Evolutionary conservation across 1,284 basidiomycete species (phyloP).

Genomic region (Puccinia horiana): DNA sequence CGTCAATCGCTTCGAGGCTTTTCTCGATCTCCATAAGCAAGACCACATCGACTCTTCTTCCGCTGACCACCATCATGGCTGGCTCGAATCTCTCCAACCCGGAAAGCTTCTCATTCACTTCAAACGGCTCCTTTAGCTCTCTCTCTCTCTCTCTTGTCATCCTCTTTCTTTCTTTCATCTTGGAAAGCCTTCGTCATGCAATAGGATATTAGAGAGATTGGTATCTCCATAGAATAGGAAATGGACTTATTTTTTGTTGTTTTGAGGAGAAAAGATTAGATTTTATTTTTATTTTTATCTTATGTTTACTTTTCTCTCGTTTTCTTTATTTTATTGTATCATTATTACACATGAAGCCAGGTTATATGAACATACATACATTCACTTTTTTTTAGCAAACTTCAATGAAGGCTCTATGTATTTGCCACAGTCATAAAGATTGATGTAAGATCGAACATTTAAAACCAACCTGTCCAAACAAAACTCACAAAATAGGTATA

Average conservation of each 20-base stretch:
- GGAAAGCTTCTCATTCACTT: slow-evolving; percentile 14
- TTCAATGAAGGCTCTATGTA: too few species aligned
- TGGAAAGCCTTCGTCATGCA: not conserved
- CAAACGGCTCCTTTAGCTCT: not conserved
- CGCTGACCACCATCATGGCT: not conserved
- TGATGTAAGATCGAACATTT: too few species aligned
- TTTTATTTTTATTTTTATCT: too few species aligned
- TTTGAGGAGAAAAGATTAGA: too few species aligned
- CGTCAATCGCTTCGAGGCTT: not conserved
- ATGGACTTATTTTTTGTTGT: not conserved
- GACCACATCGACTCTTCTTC: not conserved
- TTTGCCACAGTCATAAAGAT: too few species aligned
- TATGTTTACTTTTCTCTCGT: too few species aligned
- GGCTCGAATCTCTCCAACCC: not conserved
- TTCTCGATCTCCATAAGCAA: not conserved
- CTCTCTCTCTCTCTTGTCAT: not conserved
- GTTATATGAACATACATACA: too few species aligned
- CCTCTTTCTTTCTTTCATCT: not conserved
- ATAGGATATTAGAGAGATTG: not conserved
- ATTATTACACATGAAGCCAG: too few species aligned
- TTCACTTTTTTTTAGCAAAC: too few species aligned
- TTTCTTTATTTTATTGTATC: too few species aligned
- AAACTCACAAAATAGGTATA: too few species aligned
- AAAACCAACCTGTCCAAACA: too few species aligned
- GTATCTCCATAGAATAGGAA: not conserved